Conservation (phyloP, 2,329 filamentous ascomycete species). For the Fusarium tuaranense region DNA sequence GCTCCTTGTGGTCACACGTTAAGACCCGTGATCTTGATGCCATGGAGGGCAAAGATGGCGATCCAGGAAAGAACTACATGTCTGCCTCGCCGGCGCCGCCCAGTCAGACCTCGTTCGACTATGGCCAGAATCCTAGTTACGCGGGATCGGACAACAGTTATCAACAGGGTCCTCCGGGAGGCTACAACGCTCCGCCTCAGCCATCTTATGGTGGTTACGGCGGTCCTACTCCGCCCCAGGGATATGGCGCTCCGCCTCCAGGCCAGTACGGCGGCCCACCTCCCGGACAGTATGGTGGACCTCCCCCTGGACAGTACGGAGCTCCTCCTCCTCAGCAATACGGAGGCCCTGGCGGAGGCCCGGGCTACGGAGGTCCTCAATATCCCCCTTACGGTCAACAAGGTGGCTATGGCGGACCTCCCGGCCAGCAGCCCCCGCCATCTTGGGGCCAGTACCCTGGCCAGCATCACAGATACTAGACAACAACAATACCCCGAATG, state of each 20-base stretch:
- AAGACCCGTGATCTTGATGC: constrained; percentile 68
- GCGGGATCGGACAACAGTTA: constrained; percentile 37
- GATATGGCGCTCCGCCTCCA: constrained; percentile 45
- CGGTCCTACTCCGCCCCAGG: constrained; percentile 44
- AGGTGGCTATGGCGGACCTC: constrained; percentile 34
- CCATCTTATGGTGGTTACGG: constrained; percentile 51
- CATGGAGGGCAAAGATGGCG: constrained; percentile 62
- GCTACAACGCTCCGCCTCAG: constrained; percentile 47
- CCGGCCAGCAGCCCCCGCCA: constrained; percentile 40
- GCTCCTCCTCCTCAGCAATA: constrained; percentile 46
- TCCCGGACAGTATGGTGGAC: constrained; percentile 44
- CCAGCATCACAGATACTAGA: constrained; percentile 51
- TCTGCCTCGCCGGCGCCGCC: constrained; percentile 55
- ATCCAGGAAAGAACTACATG: constrained; percentile 51
- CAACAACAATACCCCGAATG: background rate
- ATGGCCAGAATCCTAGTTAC: constrained; percentile 53
- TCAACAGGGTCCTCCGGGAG: constrained; percentile 34
- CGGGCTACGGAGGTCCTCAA: constrained; percentile 36
- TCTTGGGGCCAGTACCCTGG: constrained; percentile 55
- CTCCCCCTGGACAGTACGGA: constrained; percentile 48
- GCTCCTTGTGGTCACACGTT: constrained; percentile 72
- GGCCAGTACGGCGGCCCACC: constrained; percentile 43
- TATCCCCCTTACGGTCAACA: constrained; percentile 35
- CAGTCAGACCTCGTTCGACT: constrained; percentile 54
- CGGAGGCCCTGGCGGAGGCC: constrained; percentile 42